Evolutionary conservation across 257 asterid species (phyloP).

Genomic region (Voacanga thouarsii): DNA sequence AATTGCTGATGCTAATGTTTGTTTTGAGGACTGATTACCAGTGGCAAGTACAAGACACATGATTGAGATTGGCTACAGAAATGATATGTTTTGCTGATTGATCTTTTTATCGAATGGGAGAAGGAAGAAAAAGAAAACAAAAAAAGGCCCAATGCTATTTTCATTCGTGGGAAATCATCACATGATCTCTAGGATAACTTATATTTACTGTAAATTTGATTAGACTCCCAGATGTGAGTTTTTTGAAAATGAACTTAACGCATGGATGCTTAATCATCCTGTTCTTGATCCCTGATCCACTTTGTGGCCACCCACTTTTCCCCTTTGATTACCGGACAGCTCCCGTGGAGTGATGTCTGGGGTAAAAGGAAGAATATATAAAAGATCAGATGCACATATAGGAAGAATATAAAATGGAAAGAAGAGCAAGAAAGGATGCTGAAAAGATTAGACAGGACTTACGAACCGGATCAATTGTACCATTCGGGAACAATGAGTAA

Average conservation of each 20-base stretch:
- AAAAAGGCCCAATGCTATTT: neutral
- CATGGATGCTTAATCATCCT: conserved; percentile 13
- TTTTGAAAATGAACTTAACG: neutral
- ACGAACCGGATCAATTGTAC: conserved; percentile 87
- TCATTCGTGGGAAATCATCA: neutral
- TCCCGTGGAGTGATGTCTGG: conserved; percentile 87
- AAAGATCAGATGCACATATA: neutral
- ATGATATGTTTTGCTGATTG: neutral
- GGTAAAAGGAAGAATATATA: neutral
- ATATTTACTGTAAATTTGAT: conserved; percentile 5
- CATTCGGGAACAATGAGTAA: conserved; percentile 76
- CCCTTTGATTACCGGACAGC: conserved; percentile 88
- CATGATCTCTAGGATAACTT: neutral
- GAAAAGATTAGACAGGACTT: neutral
- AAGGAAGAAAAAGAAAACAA: too few species aligned
- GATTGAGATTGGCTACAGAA: neutral
- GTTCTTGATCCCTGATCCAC: conserved; percentile 59
- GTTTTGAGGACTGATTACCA: neutral
- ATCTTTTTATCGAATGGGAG: neutral
- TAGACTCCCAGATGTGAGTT: neutral
- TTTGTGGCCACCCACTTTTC: conserved; percentile 98
- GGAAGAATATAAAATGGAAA: neutral
- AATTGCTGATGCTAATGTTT: neutral
- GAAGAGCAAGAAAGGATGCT: neutral
- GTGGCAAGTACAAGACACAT: neutral